Conservation (phyloP, 148 eudicot genomes). For the Camellia japonica region DNA sequence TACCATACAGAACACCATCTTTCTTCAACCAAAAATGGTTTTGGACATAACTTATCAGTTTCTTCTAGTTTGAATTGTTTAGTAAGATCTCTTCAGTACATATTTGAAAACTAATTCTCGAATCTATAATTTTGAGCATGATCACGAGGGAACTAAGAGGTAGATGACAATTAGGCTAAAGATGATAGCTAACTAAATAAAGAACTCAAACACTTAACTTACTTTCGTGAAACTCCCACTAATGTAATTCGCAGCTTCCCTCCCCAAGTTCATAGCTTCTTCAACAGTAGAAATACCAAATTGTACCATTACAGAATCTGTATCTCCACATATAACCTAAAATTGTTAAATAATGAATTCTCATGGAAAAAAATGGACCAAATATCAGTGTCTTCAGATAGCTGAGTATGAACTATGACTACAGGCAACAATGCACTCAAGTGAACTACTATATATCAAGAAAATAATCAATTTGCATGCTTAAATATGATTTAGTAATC, state of each 20-base stretch:
- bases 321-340: constrained; percentile 97
- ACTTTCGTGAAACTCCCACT: constrained; percentile 88
- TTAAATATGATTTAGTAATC: too few species aligned
- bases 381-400: not conserved
- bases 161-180: not conserved
- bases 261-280: constrained; percentile 87
- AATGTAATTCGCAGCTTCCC: constrained; percentile 92
- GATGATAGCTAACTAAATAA: not conserved
- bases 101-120: too few species aligned
- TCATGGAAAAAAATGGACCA: not conserved
- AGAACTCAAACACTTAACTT: constrained; percentile 14
- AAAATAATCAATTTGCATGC: too few species aligned
- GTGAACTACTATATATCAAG: too few species aligned
- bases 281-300: constrained; percentile 72
- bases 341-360: constrained; percentile 16
- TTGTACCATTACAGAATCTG: constrained; percentile 97
- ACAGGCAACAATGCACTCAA: too few species aligned
- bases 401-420: too few species aligned
- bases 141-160: too few species aligned
- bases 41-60: not conserved
- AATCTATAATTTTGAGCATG: too few species aligned
- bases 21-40: too few species aligned
- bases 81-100: not conserved
- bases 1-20: not conserved
- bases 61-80: not conserved